These are phyloP conservation scores for Rhinocladiella mackenziei DNA, from an alignment of 2,329 filamentous ascomycete genomes.

Conservation along the genomic window DNA sequence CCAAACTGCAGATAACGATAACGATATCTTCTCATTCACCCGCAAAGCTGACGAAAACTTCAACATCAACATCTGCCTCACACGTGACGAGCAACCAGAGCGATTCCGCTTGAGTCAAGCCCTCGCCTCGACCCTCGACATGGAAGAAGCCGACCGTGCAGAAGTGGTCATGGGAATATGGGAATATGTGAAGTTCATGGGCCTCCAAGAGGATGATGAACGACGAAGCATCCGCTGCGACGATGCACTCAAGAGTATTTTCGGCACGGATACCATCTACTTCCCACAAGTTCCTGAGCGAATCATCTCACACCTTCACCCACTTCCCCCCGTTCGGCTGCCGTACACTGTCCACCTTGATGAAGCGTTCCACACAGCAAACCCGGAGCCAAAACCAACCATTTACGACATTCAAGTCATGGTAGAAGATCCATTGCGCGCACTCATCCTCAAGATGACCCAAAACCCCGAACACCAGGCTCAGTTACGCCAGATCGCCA, in stretches of 20 bases:
- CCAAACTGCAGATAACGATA: slow-evolving; percentile 57
- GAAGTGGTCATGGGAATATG: slow-evolving; percentile 88
- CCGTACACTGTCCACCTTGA: slow-evolving; percentile 93
- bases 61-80: slow-evolving; percentile 84
- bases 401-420: slow-evolving; percentile 86
- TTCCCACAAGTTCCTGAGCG: slow-evolving; percentile 83
- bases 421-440: slow-evolving; percentile 75
- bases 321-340: slow-evolving; percentile 76
- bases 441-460: slow-evolving; percentile 58
- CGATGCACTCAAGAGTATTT: slow-evolving; percentile 72
- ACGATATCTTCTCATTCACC: slow-evolving; percentile 89
- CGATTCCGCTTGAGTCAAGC: slow-evolving; percentile 74
- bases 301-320: slow-evolving; percentile 70
- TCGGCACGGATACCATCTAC: slow-evolving; percentile 70
- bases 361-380: slow-evolving; percentile 63
- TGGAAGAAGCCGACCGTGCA: slow-evolving; percentile 78
- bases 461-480: slow-evolving; percentile 66
- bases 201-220: slow-evolving; percentile 89
- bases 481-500: slow-evolving; percentile 70
- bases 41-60: slow-evolving; percentile 86
- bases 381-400: slow-evolving; percentile 72
- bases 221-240: slow-evolving; percentile 91
- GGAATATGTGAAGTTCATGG: slow-evolving; percentile 86
- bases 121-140: slow-evolving; percentile 79
- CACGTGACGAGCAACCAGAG: slow-evolving; percentile 79